phyloP scores from a whole-genome alignment of 768 basidiomycete genomes.

The Russula vinacea region DNA sequence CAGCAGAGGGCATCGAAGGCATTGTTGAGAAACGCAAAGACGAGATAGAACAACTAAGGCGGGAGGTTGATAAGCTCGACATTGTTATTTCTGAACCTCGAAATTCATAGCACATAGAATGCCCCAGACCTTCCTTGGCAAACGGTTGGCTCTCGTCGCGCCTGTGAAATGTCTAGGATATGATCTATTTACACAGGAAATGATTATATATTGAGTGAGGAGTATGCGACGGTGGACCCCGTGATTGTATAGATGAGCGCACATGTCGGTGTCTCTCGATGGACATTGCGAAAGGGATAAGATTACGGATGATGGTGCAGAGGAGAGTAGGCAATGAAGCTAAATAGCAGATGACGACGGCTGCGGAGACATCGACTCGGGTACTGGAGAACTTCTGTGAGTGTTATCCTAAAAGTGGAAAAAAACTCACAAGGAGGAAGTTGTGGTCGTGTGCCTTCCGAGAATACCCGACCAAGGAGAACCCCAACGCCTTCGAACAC shows the following conservation, averaged over 20 bases:
- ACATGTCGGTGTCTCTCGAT: neutral
- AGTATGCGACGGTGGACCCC: neutral
- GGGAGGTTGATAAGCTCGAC: slow-evolving; percentile 17
- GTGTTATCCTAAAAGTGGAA: neutral
- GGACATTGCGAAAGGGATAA: neutral
- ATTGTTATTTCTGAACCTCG: neutral
- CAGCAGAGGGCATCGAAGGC: slow-evolving; percentile 29
- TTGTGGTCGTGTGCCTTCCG: slow-evolving; percentile 76
- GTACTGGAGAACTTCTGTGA: slow-evolving; percentile 11
- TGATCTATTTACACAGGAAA: slow-evolving; percentile 23
- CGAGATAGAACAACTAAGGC: slow-evolving; percentile 19
- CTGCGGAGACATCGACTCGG: slow-evolving; percentile 27
- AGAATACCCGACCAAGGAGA: slow-evolving; percentile 82
- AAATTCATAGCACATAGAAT: slow-evolving; percentile 5
- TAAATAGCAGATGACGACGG: slow-evolving; percentile 22
- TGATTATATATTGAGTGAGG: slow-evolving; percentile 27
- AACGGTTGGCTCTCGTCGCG: neutral
- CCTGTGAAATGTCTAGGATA: slow-evolving; percentile 17
- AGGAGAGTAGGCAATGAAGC: neutral
- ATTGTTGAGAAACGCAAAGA: slow-evolving; percentile 21
- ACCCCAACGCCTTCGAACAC: slow-evolving; percentile 96
- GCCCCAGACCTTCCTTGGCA: neutral
- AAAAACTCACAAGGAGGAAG: slow-evolving; percentile 66
- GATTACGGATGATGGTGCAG: neutral
- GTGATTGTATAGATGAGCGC: neutral